Conservation (phyloP, 2,329 filamentous ascomycete genomes). For the Paraconiothyrium brasiliense region DNA sequence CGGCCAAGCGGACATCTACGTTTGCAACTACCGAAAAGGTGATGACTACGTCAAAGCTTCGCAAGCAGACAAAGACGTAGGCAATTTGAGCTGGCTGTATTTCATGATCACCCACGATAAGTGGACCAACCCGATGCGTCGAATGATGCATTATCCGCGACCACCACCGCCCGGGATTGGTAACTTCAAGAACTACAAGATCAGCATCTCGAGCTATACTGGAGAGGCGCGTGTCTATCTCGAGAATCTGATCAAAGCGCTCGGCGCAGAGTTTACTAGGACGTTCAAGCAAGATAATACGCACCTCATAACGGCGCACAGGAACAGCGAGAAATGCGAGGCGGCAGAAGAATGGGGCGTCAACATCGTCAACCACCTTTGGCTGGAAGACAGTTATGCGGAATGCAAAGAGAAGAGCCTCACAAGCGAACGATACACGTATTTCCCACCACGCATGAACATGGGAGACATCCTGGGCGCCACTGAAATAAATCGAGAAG, state of each 20-base stretch:
- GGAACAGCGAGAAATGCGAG: slow-evolving; percentile 89
- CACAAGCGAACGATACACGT: slow-evolving; percentile 78
- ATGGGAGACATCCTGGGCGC: slow-evolving; percentile 92
- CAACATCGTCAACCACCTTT: slow-evolving; percentile 90
- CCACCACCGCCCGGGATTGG: slow-evolving; percentile 76
- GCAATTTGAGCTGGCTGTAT: slow-evolving; percentile 93
- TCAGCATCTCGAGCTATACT: slow-evolving; percentile 95
- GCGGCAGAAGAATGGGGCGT: slow-evolving; percentile 94
- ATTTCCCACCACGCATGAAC: slow-evolving; percentile 90
- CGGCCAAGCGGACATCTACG: slow-evolving; percentile 79
- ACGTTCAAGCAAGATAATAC: slow-evolving; percentile 96
- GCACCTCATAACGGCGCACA: slow-evolving; percentile 90
- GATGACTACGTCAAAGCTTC: slow-evolving; percentile 80
- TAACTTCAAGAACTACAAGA: slow-evolving; percentile 78
- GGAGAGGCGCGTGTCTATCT: slow-evolving; percentile 93
- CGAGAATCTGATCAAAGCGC: slow-evolving; percentile 86
- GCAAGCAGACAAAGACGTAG: slow-evolving; percentile 81
- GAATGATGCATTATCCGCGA: slow-evolving; percentile 89
- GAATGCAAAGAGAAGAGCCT: slow-evolving; percentile 80
- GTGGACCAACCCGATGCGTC: slow-evolving; percentile 85
- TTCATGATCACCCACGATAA: slow-evolving; percentile 87
- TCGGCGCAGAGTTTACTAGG: slow-evolving; percentile 90
- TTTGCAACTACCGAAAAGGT: slow-evolving; percentile 88
- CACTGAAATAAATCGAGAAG: slow-evolving; percentile 79
- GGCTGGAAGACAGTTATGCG: slow-evolving; percentile 97